A percentile compares a stretch with the other conserved stretches of the same genome.
Evolutionary conservation across 1,284 basidiomycete genomes (phyloP).

Genomic region (Ustilago trichophora): DNA sequence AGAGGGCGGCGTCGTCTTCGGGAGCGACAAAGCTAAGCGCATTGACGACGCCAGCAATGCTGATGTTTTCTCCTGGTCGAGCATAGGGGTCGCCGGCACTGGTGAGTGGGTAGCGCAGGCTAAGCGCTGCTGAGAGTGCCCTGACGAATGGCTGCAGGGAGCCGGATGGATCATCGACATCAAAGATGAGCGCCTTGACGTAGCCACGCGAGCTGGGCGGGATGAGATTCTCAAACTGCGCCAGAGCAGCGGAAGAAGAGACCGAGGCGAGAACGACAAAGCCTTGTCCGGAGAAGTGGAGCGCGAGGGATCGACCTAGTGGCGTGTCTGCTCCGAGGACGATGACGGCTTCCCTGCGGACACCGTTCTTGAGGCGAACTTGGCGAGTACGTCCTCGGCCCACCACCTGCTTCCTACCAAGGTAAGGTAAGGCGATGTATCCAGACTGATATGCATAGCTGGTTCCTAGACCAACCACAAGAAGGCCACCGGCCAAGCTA

Average conservation of each 20-base stretch:
- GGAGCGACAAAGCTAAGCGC: conserved; percentile 53
- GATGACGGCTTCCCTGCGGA: conserved; percentile 56
- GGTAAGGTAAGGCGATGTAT: conserved; percentile 29
- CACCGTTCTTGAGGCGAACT: conserved; percentile 42
- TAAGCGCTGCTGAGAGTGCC: conserved; percentile 52
- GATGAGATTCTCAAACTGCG: conserved; percentile 55
- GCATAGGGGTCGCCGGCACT: conserved; percentile 65
- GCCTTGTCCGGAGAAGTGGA: conserved; percentile 52
- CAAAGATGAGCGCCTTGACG: conserved; percentile 56
- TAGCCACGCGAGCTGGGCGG: conserved; percentile 59
- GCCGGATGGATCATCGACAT: conserved; percentile 31
- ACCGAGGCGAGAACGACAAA: conserved; percentile 63
- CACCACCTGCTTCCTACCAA: conserved; percentile 30
- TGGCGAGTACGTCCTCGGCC: conserved; percentile 29
- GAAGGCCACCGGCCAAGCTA: conserved; percentile 22
- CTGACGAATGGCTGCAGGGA: conserved; percentile 50
- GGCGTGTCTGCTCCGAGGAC: conserved; percentile 65
- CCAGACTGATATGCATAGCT: conserved; percentile 34
- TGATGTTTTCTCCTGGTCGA: conserved; percentile 55
- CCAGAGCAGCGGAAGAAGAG: conserved; percentile 34
- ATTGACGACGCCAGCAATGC: conserved; percentile 58
- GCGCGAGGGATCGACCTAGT: conserved; percentile 53
- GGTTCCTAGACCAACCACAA: conserved; percentile 43
- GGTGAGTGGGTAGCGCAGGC: conserved; percentile 59
- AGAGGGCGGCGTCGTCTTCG: conserved; percentile 24